Evolutionary conservation across 2,329 filamentous ascomycete species (phyloP), one percentile per base, ranked within the genome.

Genomic region (Furcasterigmium sp.): DNA sequence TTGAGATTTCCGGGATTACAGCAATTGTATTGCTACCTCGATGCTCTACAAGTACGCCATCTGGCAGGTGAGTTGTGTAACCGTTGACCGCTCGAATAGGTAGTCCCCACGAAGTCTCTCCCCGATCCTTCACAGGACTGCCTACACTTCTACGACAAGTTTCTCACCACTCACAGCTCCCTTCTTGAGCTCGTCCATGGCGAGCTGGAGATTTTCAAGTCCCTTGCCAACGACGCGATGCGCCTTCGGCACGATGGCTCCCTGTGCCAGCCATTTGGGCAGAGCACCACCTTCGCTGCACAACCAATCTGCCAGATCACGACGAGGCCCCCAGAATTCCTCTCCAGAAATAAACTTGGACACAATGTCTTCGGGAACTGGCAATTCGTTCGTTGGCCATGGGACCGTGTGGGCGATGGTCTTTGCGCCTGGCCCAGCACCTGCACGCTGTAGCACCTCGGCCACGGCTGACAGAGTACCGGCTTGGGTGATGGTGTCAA

Each of bases 121-220:
- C n/a, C n/a, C n/a, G n/a, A n/a, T n/a, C n/a, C n/a, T n/a, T n/a
- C n/a, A n/a, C n/a, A n/a, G n/a, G n/a, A n/a, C n/a, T n/a, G 23
- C 36, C 21, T 17, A 39, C 3, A 43, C 35, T 34, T 39, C 13
- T 10, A 43, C 41, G 4, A 72, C 64, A 45, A 73, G 48, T 32
- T 67, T 61, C 56, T 70, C 67, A 18, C 66, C 69, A 47, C 68
- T 72, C 20, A 62, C 63, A 36, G 67, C 63, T 47, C 67, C 69
- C 39, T 62, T 57, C 42, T 68, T 58, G 44, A 73, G 51, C 46
- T 61, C 52, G 53, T 66, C 56, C 58, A 75, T 55, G 3, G 69
- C 70, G 15, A 53, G 60, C 47, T 72, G 61, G 48, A 70, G 30
- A 3, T 63, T 68, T 34, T 55, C 46, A 13, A 42, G 32, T 8